Conservation (phyloP, 202 grass and related monocot species). For the Brachypodium distachyon region DNA sequence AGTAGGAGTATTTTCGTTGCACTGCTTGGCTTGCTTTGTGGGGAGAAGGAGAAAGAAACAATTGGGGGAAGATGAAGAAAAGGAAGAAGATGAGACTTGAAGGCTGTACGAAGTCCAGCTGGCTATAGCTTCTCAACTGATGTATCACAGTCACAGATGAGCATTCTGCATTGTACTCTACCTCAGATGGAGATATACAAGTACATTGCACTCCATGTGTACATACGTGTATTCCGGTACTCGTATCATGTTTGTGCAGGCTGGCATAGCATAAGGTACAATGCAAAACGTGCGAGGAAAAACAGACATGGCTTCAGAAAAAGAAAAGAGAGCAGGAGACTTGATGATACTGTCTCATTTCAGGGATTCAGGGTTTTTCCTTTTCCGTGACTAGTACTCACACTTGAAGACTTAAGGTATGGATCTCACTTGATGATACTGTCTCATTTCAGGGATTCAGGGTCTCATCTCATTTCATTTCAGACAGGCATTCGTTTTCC, state of each 20-base stretch:
- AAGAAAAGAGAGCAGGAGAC: too few species aligned
- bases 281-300: neutral
- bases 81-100: slow-evolving; percentile 16
- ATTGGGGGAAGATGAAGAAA: neutral
- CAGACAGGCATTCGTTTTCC: too few species aligned
- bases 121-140: neutral
- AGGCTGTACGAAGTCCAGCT: slow-evolving; percentile 13
- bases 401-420: too few species aligned
- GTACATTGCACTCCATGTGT: neutral
- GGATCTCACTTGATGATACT: too few species aligned
- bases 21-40: neutral
- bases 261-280: neutral
- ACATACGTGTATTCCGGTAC: neutral
- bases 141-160: neutral
- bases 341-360: too few species aligned
- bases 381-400: too few species aligned
- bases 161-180: neutral
- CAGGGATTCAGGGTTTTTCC: too few species aligned
- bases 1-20: neutral
- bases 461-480: too few species aligned
- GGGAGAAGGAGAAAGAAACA: neutral
- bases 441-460: too few species aligned
- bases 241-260: neutral
- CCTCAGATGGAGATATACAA: neutral
- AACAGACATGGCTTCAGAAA: too few species aligned